These are phyloP conservation scores for Candida nanaspora DNA, from an alignment of 805 yeast species.

Conservation along the genomic window DNA sequence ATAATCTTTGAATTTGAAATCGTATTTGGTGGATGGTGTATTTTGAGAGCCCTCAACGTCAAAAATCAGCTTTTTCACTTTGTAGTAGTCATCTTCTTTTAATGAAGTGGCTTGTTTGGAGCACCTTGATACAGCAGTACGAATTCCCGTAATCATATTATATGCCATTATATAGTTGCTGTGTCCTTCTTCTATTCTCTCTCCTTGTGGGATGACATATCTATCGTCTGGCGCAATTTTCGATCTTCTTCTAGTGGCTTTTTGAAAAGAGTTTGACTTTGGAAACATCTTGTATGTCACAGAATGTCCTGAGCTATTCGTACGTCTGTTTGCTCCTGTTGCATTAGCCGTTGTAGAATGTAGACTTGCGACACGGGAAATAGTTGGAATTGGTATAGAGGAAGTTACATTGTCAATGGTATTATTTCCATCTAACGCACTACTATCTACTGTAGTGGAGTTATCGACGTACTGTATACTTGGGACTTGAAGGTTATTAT, in stretches of 20 bases:
- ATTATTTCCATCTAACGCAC: background rate
- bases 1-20: conserved; percentile 94
- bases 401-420: background rate
- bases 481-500: no score
- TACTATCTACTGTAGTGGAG: background rate
- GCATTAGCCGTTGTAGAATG: background rate
- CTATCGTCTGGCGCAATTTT: conserved; percentile 20
- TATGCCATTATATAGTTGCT: conserved; percentile 90
- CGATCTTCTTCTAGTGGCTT: conserved; percentile 12
- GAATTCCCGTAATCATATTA: conserved; percentile 93
- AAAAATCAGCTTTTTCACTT: conserved; percentile 76
- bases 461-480: background rate
- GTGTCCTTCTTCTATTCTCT: conserved; percentile 63
- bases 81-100: conserved; percentile 60
- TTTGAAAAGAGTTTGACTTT: conserved; percentile 16
- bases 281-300: no score
- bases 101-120: conserved; percentile 78
- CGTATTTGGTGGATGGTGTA: conserved; percentile 91
- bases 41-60: conserved; percentile 80
- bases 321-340: conserved; percentile 15
- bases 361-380: background rate
- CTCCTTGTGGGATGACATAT: conserved; percentile 23
- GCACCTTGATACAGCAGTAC: conserved; percentile 90
- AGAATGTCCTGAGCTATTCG: conserved; percentile 5
- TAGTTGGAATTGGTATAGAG: background rate